Evolutionary conservation across 768 basidiomycete genomes (phyloP).

Genomic region (Botryobasidium botryosum): DNA sequence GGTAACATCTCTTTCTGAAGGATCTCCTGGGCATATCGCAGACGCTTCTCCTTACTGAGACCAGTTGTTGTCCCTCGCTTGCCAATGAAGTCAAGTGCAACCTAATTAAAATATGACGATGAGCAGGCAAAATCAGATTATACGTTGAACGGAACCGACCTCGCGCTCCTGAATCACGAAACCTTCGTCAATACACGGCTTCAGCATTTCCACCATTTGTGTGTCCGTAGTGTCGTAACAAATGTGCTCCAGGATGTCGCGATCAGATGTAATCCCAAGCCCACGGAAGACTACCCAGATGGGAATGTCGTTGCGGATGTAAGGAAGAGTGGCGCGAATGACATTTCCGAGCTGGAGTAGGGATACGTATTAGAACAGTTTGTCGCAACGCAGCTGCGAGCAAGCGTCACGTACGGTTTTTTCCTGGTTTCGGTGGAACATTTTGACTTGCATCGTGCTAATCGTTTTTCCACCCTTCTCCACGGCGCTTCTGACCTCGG

Average conservation of each 20-base stretch:
- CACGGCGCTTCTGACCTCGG: constrained; percentile 92
- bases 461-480: constrained; percentile 98
- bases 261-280: constrained; percentile 91
- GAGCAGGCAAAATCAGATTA: constrained; percentile 11
- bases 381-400: too few relatives aligned
- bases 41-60: constrained; percentile 78
- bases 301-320: constrained; percentile 96
- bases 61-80: constrained; percentile 93
- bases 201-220: constrained; percentile 94
- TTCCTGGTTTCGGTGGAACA: constrained; percentile 82
- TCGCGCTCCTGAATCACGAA: constrained; percentile 97
- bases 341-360: constrained; percentile 57
- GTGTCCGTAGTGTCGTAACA: constrained; percentile 95
- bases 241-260: constrained; percentile 95
- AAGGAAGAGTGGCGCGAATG: constrained; percentile 94
- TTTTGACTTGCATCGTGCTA: constrained; percentile 93
- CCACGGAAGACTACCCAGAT: constrained; percentile 99
- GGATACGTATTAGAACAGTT: too few relatives aligned
- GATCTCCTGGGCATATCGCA: constrained; percentile 94
- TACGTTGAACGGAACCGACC: constrained; percentile 24
- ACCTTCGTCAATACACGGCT: constrained; percentile 95
- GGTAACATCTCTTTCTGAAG: constrained; percentile 98
- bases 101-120: constrained; percentile 18
- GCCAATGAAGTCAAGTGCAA: constrained; percentile 92
- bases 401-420: constrained; percentile 60